Conservation (phyloP, 257 asterid species). For the Hygrophila difformis region DNA sequence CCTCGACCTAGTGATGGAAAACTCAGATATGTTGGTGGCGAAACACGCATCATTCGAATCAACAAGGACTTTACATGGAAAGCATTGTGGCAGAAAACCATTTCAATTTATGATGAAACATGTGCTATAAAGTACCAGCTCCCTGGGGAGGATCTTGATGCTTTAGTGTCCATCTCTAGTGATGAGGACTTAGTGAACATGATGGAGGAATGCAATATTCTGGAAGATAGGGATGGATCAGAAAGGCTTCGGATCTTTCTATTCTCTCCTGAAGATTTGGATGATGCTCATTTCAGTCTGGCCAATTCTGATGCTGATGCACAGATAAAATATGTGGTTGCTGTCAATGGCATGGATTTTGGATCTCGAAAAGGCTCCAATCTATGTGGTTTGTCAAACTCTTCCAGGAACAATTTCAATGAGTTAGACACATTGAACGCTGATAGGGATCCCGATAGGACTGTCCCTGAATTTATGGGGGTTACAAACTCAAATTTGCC, state of each 20-base stretch:
- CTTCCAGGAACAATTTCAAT: slow-evolving; percentile 49
- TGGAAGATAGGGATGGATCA: slow-evolving; percentile 46
- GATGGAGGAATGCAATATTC: slow-evolving; percentile 79
- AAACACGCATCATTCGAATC: slow-evolving; percentile 72
- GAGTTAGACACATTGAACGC: slow-evolving; percentile 39
- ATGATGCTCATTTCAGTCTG: slow-evolving; percentile 7
- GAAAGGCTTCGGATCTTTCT: slow-evolving; percentile 70
- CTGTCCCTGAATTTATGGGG: slow-evolving; percentile 34
- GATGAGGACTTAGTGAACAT: slow-evolving; percentile 87
- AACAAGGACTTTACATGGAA: slow-evolving; percentile 65
- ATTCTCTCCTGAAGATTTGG: slow-evolving; percentile 46
- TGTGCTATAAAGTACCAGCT: slow-evolving; percentile 77
- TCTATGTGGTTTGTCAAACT: slow-evolving; percentile 29
- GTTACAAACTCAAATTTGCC: slow-evolving; percentile 25
- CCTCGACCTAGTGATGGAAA: slow-evolving; percentile 96
- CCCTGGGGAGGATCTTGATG: slow-evolving; percentile 95
- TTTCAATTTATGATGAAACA: slow-evolving; percentile 43
- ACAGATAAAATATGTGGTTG: slow-evolving; percentile 71
- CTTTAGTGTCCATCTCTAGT: slow-evolving; percentile 73
- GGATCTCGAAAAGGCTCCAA: slow-evolving; percentile 37
- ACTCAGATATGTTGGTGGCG: slow-evolving; percentile 95
- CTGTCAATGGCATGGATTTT: slow-evolving; percentile 68
- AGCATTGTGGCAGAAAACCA: slow-evolving; percentile 53
- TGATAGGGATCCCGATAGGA: slow-evolving; percentile 31
- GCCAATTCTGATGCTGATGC: slow-evolving; percentile 51